Base-by-base conservation (phyloP, 2,329 filamentous ascomycete genomes). In the Fusarium pseudograminearum region DNA sequence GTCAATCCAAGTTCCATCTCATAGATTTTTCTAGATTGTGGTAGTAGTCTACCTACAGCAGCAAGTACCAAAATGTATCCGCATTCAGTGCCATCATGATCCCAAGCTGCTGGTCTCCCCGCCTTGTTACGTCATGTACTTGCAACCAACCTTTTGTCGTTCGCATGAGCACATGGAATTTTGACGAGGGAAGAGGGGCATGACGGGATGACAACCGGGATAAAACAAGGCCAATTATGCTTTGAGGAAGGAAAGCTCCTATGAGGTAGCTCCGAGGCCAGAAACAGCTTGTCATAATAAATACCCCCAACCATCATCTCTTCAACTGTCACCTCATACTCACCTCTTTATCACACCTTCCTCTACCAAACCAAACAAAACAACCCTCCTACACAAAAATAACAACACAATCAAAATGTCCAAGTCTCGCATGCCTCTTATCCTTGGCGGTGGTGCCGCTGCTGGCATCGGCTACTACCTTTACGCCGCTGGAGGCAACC, bases 381-480 rank as follows among this genome's bases (percentile, higher is more conserved):
- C 26, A 28, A 28, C 7, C 52, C 14, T 31, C 30, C n/a, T 14
- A 22, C 20, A 41, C 20, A 46, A n/a, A n/a, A n/a, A 30, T 10
- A 30, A 30, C 31, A 57, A 40, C 24, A 28, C 44, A 59, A 38
- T 52, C 61, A 69, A 53, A 51, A 65, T 72, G 69, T 80, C 50
- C 70, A 86, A 86, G 84, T 83, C 84, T 51, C 81, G 81, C 71
- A 73, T 80, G 42, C 84, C 85, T 72, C 73, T 84, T 70, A 76
- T 83, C 73, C 77, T 91, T 74, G 91, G 90, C 74, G 81, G 89
- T 72, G 87, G 85, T 63, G 89, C 88, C 70, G 90, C 86, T 33
- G 88, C 87, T 74, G 91, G 89, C 70, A 83, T 90, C 61, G 93
- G 92, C 44, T 98, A 97, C 86, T 98, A 98, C 84, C 87, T 98